Evolutionary conservation across 1,139 yeast species (phyloP).

Genomic region (Geotrichum fermentans): DNA sequence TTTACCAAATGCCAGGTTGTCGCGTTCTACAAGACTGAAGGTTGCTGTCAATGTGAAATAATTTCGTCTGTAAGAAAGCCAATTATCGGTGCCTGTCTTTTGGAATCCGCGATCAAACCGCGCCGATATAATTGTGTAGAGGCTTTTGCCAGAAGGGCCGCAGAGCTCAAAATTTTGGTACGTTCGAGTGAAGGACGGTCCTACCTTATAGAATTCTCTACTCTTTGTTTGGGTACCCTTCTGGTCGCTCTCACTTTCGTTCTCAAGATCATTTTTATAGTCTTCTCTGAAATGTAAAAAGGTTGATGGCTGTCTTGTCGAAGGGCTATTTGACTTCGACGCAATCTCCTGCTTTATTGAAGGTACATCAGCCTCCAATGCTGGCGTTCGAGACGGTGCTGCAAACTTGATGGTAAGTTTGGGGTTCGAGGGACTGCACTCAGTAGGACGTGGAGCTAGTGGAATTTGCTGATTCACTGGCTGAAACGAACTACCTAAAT

Average conservation of each 20-base stretch:
- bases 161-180: constrained; percentile 17
- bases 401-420: constrained; percentile 1
- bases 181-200: constrained; percentile 18
- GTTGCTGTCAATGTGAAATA: constrained; percentile 19
- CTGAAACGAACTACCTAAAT: background rate
- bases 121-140: constrained; percentile 18
- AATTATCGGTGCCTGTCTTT: constrained; percentile 11
- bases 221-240: background rate
- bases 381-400: background rate
- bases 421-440: background rate
- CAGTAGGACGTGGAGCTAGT: too few species aligned
- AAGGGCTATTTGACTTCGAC: background rate
- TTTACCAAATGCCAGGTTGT: constrained; percentile 14
- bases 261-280: too few species aligned
- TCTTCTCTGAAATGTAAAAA: background rate
- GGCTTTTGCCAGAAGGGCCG: constrained; percentile 12
- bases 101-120: constrained; percentile 22
- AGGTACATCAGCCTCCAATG: background rate
- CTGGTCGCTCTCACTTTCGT: background rate
- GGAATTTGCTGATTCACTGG: background rate
- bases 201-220: constrained; percentile 17
- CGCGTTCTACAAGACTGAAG: constrained; percentile 14
- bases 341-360: background rate
- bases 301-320: background rate
- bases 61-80: constrained; percentile 21